Evolutionary conservation across 192 early-diverging fungal species (phyloP).

Genomic region (Dimargaris verticillata): DNA sequence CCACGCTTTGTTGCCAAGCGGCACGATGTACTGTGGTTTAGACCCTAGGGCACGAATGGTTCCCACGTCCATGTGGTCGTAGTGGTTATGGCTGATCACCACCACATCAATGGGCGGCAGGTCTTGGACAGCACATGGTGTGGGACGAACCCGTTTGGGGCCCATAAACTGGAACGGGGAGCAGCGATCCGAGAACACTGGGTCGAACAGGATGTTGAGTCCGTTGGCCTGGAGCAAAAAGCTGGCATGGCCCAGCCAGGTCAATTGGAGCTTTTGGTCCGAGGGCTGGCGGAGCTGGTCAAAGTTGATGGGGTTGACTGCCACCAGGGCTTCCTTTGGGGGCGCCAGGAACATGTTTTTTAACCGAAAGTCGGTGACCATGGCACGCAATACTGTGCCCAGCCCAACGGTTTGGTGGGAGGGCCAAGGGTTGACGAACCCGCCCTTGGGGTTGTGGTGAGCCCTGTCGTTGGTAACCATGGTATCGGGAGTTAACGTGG

Average conservation of each 20-base stretch:
- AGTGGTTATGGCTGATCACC: constrained; percentile 75
- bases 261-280: constrained; percentile 19
- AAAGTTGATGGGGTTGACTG: constrained; percentile 17
- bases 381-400: background rate
- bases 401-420: constrained; percentile 8
- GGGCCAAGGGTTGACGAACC: constrained; percentile 52
- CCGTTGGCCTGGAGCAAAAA: constrained; percentile 45
- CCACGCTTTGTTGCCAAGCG: constrained; percentile 56
- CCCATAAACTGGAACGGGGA: constrained; percentile 49
- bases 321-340: constrained; percentile 11
- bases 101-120: constrained; percentile 55
- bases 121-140: constrained; percentile 45
- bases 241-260: constrained; percentile 49
- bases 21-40: constrained; percentile 47
- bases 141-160: constrained; percentile 44
- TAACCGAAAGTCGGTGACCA: constrained; percentile 16
- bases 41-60: constrained; percentile 38
- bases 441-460: constrained; percentile 33
- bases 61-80: constrained; percentile 64
- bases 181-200: constrained; percentile 55
- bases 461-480: constrained; percentile 13
- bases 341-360: constrained; percentile 12
- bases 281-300: constrained; percentile 13
- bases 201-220: constrained; percentile 57
- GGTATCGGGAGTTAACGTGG: too few relatives aligned